Conservation (phyloP, 2,329 filamentous ascomycete species). For the Plectosphaerella plurivora region DNA sequence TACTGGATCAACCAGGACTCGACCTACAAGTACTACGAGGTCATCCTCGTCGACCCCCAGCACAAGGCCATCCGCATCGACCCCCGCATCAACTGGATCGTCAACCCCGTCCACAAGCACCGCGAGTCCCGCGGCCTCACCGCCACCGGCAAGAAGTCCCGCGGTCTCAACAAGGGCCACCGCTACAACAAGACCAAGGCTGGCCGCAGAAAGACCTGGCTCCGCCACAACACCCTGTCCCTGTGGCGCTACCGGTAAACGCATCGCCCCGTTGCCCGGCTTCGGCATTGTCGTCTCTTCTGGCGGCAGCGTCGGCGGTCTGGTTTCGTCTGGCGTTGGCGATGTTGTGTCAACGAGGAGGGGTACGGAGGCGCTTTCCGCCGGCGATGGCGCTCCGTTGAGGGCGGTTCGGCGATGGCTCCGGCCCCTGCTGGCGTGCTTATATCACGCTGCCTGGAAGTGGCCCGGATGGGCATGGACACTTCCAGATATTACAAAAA, state of each 20-base stretch:
- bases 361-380: constrained; percentile 6
- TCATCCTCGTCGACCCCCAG: constrained; percentile 99
- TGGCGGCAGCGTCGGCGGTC: background rate
- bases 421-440: constrained; percentile 7
- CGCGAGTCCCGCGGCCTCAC: constrained; percentile 97
- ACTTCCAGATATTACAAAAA: constrained; percentile 3
- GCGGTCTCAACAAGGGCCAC: constrained; percentile 99
- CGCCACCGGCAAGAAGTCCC: constrained; percentile 98
- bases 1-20: constrained; percentile 99
- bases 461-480: constrained; percentile 7
- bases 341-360: constrained; percentile 4
- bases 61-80: constrained; percentile 99
- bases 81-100: constrained; percentile 99
- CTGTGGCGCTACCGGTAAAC: constrained; percentile 95
- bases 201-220: constrained; percentile 99
- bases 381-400: background rate
- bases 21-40: constrained; percentile 99
- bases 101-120: constrained; percentile 99
- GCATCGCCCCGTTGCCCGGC: constrained; percentile 7
- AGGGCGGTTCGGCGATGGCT: constrained; percentile 6
- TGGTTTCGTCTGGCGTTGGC: background rate
- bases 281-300: background rate
- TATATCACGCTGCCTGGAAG: constrained; percentile 11
- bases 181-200: constrained; percentile 97
- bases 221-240: constrained; percentile 98